Conservation (phyloP, 2,329 filamentous ascomycete genomes). For the Myriangium duriaei region DNA sequence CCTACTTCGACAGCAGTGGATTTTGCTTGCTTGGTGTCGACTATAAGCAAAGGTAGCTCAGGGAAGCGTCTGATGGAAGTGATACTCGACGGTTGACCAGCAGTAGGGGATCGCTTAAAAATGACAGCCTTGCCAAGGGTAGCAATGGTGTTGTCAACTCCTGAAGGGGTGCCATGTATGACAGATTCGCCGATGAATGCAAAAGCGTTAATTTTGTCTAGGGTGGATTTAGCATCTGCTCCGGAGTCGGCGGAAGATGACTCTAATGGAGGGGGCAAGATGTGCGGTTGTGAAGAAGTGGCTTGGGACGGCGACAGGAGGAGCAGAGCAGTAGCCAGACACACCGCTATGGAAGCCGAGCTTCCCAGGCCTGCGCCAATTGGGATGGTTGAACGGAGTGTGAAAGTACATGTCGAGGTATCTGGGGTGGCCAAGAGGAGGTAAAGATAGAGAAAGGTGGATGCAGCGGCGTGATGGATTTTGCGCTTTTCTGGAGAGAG, state of each 20-base stretch:
- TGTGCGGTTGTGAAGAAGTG: conserved; percentile 69
- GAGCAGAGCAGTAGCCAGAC: conserved; percentile 70
- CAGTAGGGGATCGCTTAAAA: conserved; percentile 69
- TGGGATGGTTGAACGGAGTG: conserved; percentile 83
- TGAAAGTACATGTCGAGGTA: conserved; percentile 75
- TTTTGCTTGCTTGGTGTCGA: conserved; percentile 79
- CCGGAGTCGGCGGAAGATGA: background rate
- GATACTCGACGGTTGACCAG: conserved; percentile 59
- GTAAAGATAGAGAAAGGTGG: conserved; percentile 85
- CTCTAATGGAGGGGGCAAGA: conserved; percentile 39
- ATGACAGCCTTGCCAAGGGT: conserved; percentile 89
- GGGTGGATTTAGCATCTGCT: conserved; percentile 75
- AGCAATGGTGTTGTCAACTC: conserved; percentile 92
- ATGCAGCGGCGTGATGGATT: conserved; percentile 70
- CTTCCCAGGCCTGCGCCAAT: conserved; percentile 85
- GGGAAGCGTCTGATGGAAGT: conserved; percentile 75
- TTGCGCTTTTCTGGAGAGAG: conserved; percentile 62
- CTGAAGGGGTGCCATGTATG: conserved; percentile 92
- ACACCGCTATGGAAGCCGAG: conserved; percentile 89
- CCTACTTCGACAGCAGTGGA: conserved; percentile 76
- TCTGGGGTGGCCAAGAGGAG: conserved; percentile 69
- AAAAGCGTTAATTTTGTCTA: conserved; percentile 95
- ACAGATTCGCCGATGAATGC: conserved; percentile 95
- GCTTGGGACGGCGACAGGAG: conserved; percentile 49
- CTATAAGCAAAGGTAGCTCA: conserved; percentile 75